Evolutionary conservation across 2,329 filamentous ascomycete species (phyloP).

Genomic region (Stachybotrys chartarum): DNA sequence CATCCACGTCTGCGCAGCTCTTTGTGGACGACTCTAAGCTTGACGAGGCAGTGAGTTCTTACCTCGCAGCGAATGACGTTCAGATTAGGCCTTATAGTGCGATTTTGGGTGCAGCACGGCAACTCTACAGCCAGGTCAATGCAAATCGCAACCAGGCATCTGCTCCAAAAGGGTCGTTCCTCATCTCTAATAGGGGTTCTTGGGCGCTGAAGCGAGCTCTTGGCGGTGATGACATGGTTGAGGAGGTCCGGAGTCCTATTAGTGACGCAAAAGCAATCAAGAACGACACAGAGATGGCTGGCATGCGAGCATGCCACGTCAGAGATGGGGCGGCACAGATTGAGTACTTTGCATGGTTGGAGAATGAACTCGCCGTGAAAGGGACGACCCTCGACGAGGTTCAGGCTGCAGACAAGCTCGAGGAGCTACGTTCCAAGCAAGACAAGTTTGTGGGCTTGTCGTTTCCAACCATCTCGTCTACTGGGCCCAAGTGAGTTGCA

Average conservation of each 20-base stretch:
- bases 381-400: slow-evolving; percentile 77
- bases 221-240: slow-evolving; percentile 77
- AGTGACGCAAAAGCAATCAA: slow-evolving; percentile 91
- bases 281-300: slow-evolving; percentile 80
- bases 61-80: slow-evolving; percentile 64
- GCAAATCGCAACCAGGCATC: slow-evolving; percentile 23
- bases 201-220: slow-evolving; percentile 87
- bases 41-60: slow-evolving; percentile 56
- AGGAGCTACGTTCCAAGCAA: slow-evolving; percentile 60
- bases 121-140: slow-evolving; percentile 39
- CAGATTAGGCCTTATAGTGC: slow-evolving; percentile 72
- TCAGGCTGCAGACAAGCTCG: slow-evolving; percentile 83
- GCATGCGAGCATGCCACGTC: slow-evolving; percentile 91
- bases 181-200: slow-evolving; percentile 82
- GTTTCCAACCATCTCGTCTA: slow-evolving; percentile 94
- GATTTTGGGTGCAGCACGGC: slow-evolving; percentile 72
- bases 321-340: slow-evolving; percentile 86
- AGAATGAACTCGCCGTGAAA: slow-evolving; percentile 74
- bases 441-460: slow-evolving; percentile 82
- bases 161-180: slow-evolving; percentile 53
- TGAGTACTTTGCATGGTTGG: slow-evolving; percentile 94
- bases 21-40: slow-evolving; percentile 82
- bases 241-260: slow-evolving; percentile 81
- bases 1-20: slow-evolving; percentile 65
- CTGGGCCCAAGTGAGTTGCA: slow-evolving; percentile 61